These are phyloP conservation scores for Gossypium longicalyx DNA, from an alignment of 345 rosid genomes.

Conservation along the genomic window DNA sequence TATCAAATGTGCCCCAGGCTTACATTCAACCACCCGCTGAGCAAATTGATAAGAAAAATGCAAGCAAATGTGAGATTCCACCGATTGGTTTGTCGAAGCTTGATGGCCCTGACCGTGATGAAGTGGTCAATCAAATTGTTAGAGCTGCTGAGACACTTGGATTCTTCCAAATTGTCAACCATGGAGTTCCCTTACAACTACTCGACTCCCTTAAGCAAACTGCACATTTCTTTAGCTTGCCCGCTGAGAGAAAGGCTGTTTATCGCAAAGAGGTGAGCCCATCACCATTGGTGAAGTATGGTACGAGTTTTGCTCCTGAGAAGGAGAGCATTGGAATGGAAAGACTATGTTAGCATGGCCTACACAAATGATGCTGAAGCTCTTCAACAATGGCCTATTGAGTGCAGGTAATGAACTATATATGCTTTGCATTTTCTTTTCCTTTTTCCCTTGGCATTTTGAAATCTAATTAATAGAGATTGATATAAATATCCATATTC, in stretches of 20 bases:
- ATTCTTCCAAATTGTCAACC: conserved; percentile 7
- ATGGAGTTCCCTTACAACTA: conserved; percentile 29
- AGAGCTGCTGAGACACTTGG: conserved; percentile 7
- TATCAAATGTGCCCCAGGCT: neutral
- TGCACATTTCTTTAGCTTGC: neutral
- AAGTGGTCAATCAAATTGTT: neutral
- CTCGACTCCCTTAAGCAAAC: neutral
- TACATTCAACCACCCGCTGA: neutral
- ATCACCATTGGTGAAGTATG: conserved; percentile 45
- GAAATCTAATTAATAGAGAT: neutral
- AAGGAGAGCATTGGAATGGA: conserved; percentile 66
- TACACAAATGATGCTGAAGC: conserved; percentile 52
- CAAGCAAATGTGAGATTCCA: neutral
- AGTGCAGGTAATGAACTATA: conserved; percentile 31
- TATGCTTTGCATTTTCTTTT: neutral
- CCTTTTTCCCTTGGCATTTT: neutral
- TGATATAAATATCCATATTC: conserved; percentile 6
- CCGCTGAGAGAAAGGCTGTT: neutral
- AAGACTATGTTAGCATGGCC: conserved; percentile 50
- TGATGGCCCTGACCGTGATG: neutral
- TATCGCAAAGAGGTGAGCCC: conserved; percentile 40
- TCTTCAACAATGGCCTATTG: conserved; percentile 45
- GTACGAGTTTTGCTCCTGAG: conserved; percentile 43
- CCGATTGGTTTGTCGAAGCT: conserved; percentile 2
- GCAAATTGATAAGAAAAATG: neutral